These are phyloP conservation scores for Sporothrix schenckii DNA, from an alignment of 2,329 filamentous ascomycete species.

Conservation along the genomic window DNA sequence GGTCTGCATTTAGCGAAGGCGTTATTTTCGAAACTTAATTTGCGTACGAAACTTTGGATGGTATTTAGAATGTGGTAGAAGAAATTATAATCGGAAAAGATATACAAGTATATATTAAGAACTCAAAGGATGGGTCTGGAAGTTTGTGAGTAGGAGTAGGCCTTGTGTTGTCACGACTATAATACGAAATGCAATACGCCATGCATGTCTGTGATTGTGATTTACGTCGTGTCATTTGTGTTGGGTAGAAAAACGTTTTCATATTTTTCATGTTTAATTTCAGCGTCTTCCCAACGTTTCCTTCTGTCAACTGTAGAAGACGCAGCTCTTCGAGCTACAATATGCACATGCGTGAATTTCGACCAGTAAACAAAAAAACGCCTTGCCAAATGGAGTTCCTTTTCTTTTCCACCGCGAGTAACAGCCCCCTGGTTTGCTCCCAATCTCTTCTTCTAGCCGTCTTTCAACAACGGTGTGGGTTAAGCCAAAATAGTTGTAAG, in stretches of 20 bases:
- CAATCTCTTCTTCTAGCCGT: conserved; percentile 10
- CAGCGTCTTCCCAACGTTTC: neutral
- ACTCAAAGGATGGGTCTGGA: no score
- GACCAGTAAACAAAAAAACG: conserved; percentile 23
- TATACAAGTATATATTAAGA: neutral
- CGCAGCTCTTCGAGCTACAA: neutral
- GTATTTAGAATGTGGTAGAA: neutral
- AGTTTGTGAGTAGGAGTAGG: no score
- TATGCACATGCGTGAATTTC: neutral
- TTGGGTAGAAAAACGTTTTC: neutral
- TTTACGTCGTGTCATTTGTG: no score
- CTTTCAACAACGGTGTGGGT: neutral
- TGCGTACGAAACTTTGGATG: conserved; percentile 4
- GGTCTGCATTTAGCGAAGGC: conserved; percentile 38
- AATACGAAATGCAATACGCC: no score
- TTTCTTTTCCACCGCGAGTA: neutral
- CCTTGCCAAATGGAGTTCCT: conserved; percentile 24
- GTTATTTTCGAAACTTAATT: conserved; percentile 30
- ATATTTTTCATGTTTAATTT: neutral
- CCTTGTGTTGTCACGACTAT: no score
- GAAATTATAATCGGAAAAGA: neutral
- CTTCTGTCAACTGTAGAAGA: neutral
- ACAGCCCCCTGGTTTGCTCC: neutral
- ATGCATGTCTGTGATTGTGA: no score
- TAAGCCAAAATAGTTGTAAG: neutral